Base-by-base conservation (phyloP, 2,329 filamentous ascomycete species). In the Colletotrichum tamarilloi region DNA sequence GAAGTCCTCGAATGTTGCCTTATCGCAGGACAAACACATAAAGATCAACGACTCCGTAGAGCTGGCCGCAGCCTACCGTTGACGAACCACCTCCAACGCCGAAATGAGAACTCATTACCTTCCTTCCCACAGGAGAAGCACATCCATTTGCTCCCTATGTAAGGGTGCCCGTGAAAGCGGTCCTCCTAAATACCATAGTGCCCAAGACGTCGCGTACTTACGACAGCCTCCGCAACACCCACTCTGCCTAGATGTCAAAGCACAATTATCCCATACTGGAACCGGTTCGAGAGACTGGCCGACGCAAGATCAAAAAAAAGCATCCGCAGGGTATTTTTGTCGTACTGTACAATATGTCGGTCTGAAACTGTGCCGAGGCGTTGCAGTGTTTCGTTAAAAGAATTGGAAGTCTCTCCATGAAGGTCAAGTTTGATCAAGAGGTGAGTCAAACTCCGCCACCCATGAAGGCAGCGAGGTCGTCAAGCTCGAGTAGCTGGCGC, bases 391-490 rank as follows among this genome's bases (percentile, higher is more conserved):
- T 64, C 28, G 26, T 62, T 24, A 12, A 56, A 19, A 26, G 22
- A 28, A 56, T 5, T n/a, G 62, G 52, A 38, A 55, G 46, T 22
- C 9, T 53, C 28, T 26, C 24, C 46, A 19, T 30, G 1, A 14
- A 30, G 16, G 52, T 22, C 14, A 60, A 67, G 22, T 22, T 53
- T 35, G 24, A 55, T 65, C 62, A 38, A 65, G 62, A 65, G 52
- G 62, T 65, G 62, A 67, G 49, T 67, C 62, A 91, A 74, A 91
- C 89, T 73, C 89, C 89, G 24, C 89, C 89, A 24, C 89, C 89
- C 89, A 91, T 91, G 67, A 91, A 91, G 3, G 89, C 89, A 38
- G 89, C 89, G 12, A 91, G 85, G 76, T 91, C 89, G 74, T 91
- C 89, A 7, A 91, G 82, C 78, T 91, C 89, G 12, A 91, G 82